Evolutionary conservation across 2,329 filamentous ascomycete genomes (phyloP).

Genomic region (Claviceps sp.): DNA sequence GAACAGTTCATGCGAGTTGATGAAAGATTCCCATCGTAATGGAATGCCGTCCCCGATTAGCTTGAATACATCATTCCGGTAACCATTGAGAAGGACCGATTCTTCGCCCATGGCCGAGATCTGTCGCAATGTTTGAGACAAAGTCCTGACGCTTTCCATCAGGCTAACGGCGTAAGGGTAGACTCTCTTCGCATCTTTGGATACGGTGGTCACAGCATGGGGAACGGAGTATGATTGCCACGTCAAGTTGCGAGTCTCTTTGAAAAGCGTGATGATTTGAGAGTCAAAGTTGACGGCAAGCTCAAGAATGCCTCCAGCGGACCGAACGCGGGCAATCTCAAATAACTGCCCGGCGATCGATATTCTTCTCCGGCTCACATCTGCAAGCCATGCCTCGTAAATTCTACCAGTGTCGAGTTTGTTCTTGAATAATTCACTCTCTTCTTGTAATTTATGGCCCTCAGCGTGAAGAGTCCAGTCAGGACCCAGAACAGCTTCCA

Average conservation of each 20-base stretch:
- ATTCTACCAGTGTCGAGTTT: slow-evolving; percentile 91
- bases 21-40: slow-evolving; percentile 92
- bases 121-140: slow-evolving; percentile 73
- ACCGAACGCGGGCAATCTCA: slow-evolving; percentile 73
- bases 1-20: slow-evolving; percentile 86
- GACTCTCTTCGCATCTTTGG: slow-evolving; percentile 96
- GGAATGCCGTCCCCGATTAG: slow-evolving; percentile 79
- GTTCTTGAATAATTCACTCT: slow-evolving; percentile 87
- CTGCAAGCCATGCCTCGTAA: slow-evolving; percentile 88
- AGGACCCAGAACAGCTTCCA: slow-evolving; percentile 91
- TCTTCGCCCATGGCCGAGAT: slow-evolving; percentile 81
- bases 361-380: slow-evolving; percentile 78
- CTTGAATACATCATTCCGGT: slow-evolving; percentile 77
- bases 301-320: slow-evolving; percentile 80
- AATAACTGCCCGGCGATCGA: slow-evolving; percentile 89
- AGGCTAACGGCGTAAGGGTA: slow-evolving; percentile 96
- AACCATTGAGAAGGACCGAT: slow-evolving; percentile 74
- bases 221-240: slow-evolving; percentile 94
- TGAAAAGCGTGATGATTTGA: slow-evolving; percentile 95
- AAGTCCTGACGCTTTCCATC: slow-evolving; percentile 96
- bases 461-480: slow-evolving; percentile 93
- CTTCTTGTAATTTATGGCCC: slow-evolving; percentile 82
- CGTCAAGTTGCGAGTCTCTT: slow-evolving; percentile 88
- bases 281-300: slow-evolving; percentile 92
- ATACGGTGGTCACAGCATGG: slow-evolving; percentile 86